Conservation (phyloP, 1,139 yeast species). For the Diutina catenulata region DNA sequence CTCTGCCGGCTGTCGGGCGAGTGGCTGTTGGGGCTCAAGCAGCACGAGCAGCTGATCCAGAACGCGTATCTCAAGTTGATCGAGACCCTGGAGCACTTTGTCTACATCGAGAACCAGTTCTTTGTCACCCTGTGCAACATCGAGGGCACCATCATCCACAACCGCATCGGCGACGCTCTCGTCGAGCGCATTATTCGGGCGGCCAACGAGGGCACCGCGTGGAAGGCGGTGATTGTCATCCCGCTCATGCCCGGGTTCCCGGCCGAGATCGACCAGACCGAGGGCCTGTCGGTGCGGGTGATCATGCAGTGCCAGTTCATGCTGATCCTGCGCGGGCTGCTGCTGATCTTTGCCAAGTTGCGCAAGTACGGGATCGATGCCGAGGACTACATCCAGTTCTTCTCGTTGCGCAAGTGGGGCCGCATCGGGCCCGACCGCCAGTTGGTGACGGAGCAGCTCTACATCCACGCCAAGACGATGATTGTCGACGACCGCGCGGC, state of each 20-base stretch:
- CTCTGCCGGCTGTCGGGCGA: slow-evolving; percentile 76
- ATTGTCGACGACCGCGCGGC: slow-evolving; percentile 92
- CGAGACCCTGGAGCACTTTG: slow-evolving; percentile 85
- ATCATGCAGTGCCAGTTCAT: slow-evolving; percentile 95
- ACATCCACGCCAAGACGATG: slow-evolving; percentile 87
- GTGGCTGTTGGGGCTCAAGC: slow-evolving; percentile 86
- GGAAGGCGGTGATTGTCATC: slow-evolving; percentile 87
- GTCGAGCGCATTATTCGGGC: slow-evolving; percentile 92
- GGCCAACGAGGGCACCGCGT: slow-evolving; percentile 57
- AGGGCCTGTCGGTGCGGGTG: slow-evolving; percentile 86
- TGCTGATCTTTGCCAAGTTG: slow-evolving; percentile 81
- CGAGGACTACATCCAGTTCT: slow-evolving; percentile 83
- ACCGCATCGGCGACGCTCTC: slow-evolving; percentile 89
- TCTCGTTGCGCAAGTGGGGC: slow-evolving; percentile 92
- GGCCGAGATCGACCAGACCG: slow-evolving; percentile 85
- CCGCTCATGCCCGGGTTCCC: slow-evolving; percentile 98
- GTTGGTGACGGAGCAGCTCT: slow-evolving; percentile 81
- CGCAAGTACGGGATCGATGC: slow-evolving; percentile 76
- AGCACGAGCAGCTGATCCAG: slow-evolving; percentile 84
- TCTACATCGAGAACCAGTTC: slow-evolving; percentile 91
- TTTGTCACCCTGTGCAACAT: slow-evolving; percentile 80
- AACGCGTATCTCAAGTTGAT: slow-evolving; percentile 85
- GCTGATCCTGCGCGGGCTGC: slow-evolving; percentile 83
- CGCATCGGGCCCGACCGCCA: slow-evolving; percentile 67
- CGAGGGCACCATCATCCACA: slow-evolving; percentile 78